phyloP scores from a whole-genome alignment of 140 eudicot species.

The Cichorium intybus region DNA sequence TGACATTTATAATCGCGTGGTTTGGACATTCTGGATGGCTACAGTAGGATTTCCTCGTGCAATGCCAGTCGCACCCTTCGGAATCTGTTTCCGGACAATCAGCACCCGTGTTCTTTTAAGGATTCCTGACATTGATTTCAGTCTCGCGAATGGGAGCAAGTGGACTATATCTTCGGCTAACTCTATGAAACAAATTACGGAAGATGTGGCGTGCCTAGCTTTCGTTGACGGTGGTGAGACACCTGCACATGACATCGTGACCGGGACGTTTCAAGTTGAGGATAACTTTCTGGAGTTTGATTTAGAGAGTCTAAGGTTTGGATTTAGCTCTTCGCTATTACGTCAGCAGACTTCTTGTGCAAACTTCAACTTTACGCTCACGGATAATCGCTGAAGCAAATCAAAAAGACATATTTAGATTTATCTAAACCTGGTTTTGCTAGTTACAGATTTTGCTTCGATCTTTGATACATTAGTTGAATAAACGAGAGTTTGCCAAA shows the following conservation, averaged over 20 bases:
- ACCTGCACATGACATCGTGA: conserved; percentile 9
- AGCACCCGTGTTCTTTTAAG: background rate
- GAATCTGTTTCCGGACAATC: conserved; percentile 1
- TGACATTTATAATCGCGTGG: conserved; percentile 1
- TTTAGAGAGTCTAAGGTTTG: conserved; percentile 15
- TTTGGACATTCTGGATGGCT: background rate
- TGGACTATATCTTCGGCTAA: conserved; percentile 10
- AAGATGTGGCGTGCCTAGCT: conserved; percentile 19
- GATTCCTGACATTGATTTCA: conserved; percentile 53
- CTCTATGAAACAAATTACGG: conserved; percentile 19
- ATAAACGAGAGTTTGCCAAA: too few species aligned
- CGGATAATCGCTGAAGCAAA: background rate
- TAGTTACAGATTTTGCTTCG: too few species aligned
- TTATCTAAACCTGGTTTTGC: too few species aligned
- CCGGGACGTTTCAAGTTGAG: conserved; percentile 19
- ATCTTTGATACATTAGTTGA: too few species aligned
- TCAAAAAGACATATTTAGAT: too few species aligned
- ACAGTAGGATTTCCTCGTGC: conserved; percentile 2
- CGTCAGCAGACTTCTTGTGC: conserved; percentile 20
- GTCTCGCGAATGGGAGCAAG: conserved; percentile 49
- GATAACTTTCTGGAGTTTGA: conserved; percentile 27
- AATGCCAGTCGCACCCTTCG: conserved; percentile 10
- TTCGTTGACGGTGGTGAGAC: conserved; percentile 25
- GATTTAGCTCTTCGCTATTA: conserved; percentile 25
- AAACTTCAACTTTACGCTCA: conserved; percentile 22